Percentiles rank a stretch among this genome's conserved stretches.
Conservation (phyloP, 2,329 filamentous ascomycete genomes). For the Zasmidium citrigriseum region DNA sequence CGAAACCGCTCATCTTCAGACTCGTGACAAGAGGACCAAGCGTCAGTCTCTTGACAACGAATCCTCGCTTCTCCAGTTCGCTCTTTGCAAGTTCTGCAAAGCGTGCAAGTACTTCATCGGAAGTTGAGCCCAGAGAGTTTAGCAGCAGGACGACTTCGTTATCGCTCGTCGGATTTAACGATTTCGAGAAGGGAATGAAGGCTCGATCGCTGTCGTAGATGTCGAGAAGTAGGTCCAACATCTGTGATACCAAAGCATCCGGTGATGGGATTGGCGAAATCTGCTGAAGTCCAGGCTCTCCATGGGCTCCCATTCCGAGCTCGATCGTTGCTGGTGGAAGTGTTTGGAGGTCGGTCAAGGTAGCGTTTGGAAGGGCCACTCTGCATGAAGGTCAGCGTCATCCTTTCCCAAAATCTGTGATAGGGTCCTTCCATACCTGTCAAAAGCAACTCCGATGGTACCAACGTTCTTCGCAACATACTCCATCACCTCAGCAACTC, state of each 20-base stretch:
- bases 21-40: conserved; percentile 39
- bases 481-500: conserved; percentile 40
- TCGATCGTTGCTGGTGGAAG: conserved; percentile 57
- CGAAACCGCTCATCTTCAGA: conserved; percentile 41
- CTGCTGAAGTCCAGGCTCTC: conserved; percentile 63
- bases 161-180: conserved; percentile 30
- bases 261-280: conserved; percentile 48
- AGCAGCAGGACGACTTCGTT: conserved; percentile 38
- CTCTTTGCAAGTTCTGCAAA: conserved; percentile 37
- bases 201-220: conserved; percentile 36
- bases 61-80: conserved; percentile 33
- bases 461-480: conserved; percentile 39
- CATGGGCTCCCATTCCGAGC: conserved; percentile 68
- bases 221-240: conserved; percentile 39
- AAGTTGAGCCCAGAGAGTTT: conserved; percentile 39
- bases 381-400: too few species aligned
- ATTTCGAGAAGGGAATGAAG: conserved; percentile 38
- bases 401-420: too few species aligned
- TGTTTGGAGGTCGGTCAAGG: conserved; percentile 61
- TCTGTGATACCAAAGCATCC: conserved; percentile 35
- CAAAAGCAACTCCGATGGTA: conserved; percentile 38
- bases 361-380: conserved; percentile 47
- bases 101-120: conserved; percentile 37
- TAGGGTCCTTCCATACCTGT: too few species aligned
- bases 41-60: conserved; percentile 35